These are phyloP conservation scores for Quercus cerris DNA, from an alignment of 306 rosid genomes.

Conservation along the genomic window DNA sequence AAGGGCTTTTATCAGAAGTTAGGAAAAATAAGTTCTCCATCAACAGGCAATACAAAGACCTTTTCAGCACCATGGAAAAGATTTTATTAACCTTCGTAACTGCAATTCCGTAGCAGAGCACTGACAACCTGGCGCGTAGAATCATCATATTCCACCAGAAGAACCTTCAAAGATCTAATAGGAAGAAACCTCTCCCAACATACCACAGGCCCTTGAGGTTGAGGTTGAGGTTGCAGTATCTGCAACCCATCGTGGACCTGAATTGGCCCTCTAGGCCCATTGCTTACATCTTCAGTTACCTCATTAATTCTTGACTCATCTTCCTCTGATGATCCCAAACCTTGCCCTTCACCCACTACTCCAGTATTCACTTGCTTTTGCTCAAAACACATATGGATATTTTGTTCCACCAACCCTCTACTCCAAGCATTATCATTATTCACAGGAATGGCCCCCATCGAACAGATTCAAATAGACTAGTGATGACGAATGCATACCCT, in stretches of 20 bases:
- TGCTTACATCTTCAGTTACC: slow-evolving; percentile 28
- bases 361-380: slow-evolving; percentile 25
- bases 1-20: background rate
- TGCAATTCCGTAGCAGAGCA: slow-evolving; percentile 59
- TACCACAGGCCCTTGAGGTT: slow-evolving; percentile 31
- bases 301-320: slow-evolving; percentile 29
- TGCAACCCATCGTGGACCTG: slow-evolving; percentile 43
- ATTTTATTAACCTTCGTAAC: slow-evolving; percentile 53
- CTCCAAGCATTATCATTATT: slow-evolving; percentile 24
- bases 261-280: slow-evolving; percentile 30
- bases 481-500: slow-evolving; percentile 29
- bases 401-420: slow-evolving; percentile 24
- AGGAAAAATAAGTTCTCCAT: background rate
- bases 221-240: slow-evolving; percentile 38
- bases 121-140: slow-evolving; percentile 59
- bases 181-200: slow-evolving; percentile 65
- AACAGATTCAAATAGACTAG: slow-evolving; percentile 35
- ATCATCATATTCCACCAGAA: slow-evolving; percentile 65
- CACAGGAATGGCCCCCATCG: slow-evolving; percentile 32
- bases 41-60: slow-evolving; percentile 4
- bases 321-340: slow-evolving; percentile 43
- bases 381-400: slow-evolving; percentile 31
- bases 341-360: slow-evolving; percentile 37
- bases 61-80: slow-evolving; percentile 2
- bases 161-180: slow-evolving; percentile 51